Evolutionary conservation across 371 early-diverging fungal genomes (phyloP), one percentile per base, ranked within the genome.

Genomic region (Paraphysoderma sedebokerense): DNA sequence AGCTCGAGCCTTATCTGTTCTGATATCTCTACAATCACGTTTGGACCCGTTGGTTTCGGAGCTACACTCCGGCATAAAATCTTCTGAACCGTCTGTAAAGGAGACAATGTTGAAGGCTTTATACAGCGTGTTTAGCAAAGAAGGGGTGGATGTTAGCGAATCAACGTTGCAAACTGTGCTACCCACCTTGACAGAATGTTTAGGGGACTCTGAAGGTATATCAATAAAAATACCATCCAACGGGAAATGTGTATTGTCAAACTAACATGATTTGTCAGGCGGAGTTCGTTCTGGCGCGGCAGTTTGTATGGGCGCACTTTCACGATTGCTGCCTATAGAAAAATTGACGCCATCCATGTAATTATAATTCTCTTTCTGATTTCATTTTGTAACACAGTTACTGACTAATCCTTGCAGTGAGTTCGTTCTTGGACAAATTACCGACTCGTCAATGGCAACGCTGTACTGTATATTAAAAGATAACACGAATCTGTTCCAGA

Each of bases 41-140:
- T 70, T 91, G 29, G 93, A 92, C 57, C 86, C 92, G 7, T 63
- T 92, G 40, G 74, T 89, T 15, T 59, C 75, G 5, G 92, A 92
- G 58, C 62, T 92, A 45, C 68, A 78, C 5, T 63, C 81, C 5
- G 83, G 85, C n/a, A 67, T 84, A 44, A 76, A 74, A 45, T 52
- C 70, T 23, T 70, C 74, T 27, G 74, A 68, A 44, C 44, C 22
- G 11, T 45, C 59, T 24, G 56, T 70, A 34, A 50, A 54, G 19
- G 72, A 75, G 47, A 74, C 81, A 20, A 75, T 81, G 70, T 68
- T 81, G 72, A 66, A 67, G 30, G 79, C 82, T 5, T 54, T 82
- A 36, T 67, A 70, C 51, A 64, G 51, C 19, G 72, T 70, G 5
- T 65, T 84, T 27, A 62, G 64, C 46, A 64, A 70, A 49, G 62